Base-by-base conservation (phyloP, 345 rosid genomes). In the Odontarrhena argentea region DNA sequence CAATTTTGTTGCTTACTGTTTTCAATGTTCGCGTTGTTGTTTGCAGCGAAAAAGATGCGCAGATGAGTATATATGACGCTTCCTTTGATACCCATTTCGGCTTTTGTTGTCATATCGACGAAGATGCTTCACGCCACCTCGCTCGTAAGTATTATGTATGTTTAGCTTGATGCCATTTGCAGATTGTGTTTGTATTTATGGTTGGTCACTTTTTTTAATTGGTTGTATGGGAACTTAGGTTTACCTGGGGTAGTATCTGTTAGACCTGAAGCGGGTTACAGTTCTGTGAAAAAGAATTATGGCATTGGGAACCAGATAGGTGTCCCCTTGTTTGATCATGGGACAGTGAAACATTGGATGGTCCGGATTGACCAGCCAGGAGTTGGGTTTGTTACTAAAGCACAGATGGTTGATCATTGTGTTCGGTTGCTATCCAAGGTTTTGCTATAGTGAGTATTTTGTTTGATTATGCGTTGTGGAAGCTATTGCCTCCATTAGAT, bases 341-440 rank as follows among this genome's bases (percentile, higher is more conserved):
- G 85, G 41, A 80, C 69, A 66, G 80, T 85, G 8, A 88, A 83
- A 66, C 81, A 82, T 55, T 94, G 96, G 95, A 79, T 86, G 63
- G 95, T 94, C 14, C 81, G 78, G 52, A 59, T 90, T 56, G 84
- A 83, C 10, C 88, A 82, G 74, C 97, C 96, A 3, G 88, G 89
- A 10, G 80, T 86, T 53, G 87, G 83, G 28, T 84, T 87, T 64
- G 88, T 86, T 57, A 88, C 99, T 15, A 90, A 90, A 75, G 96
- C 96, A 2, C 96, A 94, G 63, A 90, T 94, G 97, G 95, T 94
- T 77, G 97, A 90, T 76, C 79, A 82, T 48, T 88, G 85, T 74
- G 78, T 82, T 63, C 86, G 77, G 63, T 66, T 94, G 77, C 67
- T 94, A 9, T 78, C 85, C 75, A 86, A 84, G 74, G 91, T 88